Percentiles rank a stretch among this genome's conserved stretches.
Conservation (phyloP, 805 yeast species). For the Candida ipomoeae region DNA sequence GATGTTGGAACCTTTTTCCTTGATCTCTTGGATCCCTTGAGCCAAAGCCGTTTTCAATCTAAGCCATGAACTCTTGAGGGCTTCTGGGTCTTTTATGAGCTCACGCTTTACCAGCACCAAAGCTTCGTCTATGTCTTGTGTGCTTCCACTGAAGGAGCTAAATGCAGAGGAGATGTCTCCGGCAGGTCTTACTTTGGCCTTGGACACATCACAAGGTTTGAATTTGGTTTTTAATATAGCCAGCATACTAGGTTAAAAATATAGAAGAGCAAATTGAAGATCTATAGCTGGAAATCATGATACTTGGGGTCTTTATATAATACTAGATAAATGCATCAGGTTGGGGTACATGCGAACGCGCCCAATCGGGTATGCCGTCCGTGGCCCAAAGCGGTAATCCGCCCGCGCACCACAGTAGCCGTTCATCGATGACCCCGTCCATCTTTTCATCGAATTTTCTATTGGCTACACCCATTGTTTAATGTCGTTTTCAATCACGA, state of each 20-base stretch:
- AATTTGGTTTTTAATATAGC: not conserved
- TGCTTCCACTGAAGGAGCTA: slow-evolving; percentile 5
- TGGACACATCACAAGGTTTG: slow-evolving; percentile 4
- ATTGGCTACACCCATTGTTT: not conserved
- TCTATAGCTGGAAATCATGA: not conserved
- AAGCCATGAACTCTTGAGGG: slow-evolving; percentile 6
- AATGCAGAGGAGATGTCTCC: slow-evolving; percentile 12
- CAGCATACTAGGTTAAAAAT: not conserved
- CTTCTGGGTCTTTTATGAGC: slow-evolving; percentile 7
- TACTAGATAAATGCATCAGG: not conserved
- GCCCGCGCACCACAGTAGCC: not conserved
- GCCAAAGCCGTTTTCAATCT: slow-evolving; percentile 6
- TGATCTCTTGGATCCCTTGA: slow-evolving; percentile 6
- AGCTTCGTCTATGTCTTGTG: slow-evolving; percentile 3
- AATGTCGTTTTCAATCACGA: not conserved
- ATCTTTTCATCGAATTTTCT: not conserved
- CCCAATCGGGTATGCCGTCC: slow-evolving; percentile 1
- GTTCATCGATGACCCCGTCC: not conserved
- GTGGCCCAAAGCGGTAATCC: slow-evolving; percentile 1
- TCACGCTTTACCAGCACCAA: slow-evolving; percentile 4
- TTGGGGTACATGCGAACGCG: not conserved
- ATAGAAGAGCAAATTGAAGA: not conserved
- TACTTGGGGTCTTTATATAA: not conserved
- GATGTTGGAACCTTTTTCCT: slow-evolving; percentile 4
- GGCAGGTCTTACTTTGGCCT: slow-evolving; percentile 9